These are phyloP conservation scores for Collybia mongolica DNA, from an alignment of 768 basidiomycete species.

Conservation along the genomic window DNA sequence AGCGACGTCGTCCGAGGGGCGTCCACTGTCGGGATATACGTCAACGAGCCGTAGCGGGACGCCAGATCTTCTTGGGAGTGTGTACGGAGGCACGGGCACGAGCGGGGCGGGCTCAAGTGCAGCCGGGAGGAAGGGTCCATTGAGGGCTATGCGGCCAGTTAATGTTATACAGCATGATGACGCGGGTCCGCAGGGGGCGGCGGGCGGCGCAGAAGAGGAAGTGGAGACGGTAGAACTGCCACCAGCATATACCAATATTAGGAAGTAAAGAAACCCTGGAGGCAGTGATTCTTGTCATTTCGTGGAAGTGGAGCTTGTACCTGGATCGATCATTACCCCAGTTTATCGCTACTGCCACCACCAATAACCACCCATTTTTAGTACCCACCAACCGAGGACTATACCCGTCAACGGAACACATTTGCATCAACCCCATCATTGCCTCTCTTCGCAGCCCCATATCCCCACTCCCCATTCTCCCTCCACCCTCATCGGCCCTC, in stretches of 20 bases:
- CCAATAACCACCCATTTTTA: too few relatives aligned
- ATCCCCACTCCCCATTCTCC: too few relatives aligned
- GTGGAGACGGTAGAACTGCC: constrained; percentile 81
- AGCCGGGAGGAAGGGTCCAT: constrained; percentile 42
- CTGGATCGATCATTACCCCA: too few relatives aligned
- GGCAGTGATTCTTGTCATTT: neutral
- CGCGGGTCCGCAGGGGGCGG: constrained; percentile 54
- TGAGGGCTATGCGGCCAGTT: constrained; percentile 61
- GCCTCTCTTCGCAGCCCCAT: too few relatives aligned
- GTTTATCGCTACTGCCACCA: too few relatives aligned
- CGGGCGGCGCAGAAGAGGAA: constrained; percentile 31
- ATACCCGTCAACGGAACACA: too few relatives aligned
- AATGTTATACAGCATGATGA: constrained; percentile 88
- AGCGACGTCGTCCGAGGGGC: constrained; percentile 19
- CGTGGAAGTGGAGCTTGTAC: too few relatives aligned
- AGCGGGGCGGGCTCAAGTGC: constrained; percentile 13
- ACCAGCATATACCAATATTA: constrained; percentile 76
- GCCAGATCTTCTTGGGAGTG: constrained; percentile 33
- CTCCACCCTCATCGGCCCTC: too few relatives aligned
- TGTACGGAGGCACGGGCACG: constrained; percentile 18
- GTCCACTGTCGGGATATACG: constrained; percentile 36
- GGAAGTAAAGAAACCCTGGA: constrained; percentile 17
- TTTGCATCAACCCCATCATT: too few relatives aligned
- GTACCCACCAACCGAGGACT: too few relatives aligned
- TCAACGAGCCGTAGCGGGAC: constrained; percentile 47